Evolutionary conservation across 192 early-diverging fungal species (phyloP), one percentile per base, ranked within the genome.

Genomic region (Linnemannia exigua): DNA sequence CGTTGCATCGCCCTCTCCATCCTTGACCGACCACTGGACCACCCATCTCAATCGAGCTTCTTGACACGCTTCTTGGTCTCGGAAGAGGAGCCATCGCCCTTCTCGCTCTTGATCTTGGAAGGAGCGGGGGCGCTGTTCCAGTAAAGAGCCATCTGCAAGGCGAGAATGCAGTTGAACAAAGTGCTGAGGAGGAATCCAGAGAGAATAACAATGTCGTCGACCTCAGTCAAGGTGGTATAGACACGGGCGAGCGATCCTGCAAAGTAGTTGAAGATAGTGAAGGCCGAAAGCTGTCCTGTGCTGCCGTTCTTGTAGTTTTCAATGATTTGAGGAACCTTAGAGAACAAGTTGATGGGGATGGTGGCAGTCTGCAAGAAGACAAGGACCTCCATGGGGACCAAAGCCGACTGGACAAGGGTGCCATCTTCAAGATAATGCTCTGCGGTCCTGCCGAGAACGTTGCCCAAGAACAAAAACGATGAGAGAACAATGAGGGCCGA

Each of bases 221-320:
- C 91, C 88, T 99, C 98, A 44, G 95, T 94, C 82, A 98, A 76
- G 17, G 98, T 99, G 14, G 98, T 99, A 81, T 95, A 97, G 3
- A 99, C 91, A 72, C 98, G 92, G 6, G 98, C 98, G 1, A 93
- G 89, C 8, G 93, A 92, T 46, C 98, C 98, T 31, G 95, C 88
- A 84, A 96, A 96, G 79, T 97, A 97, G 84, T 97, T 95, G 81
- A 96, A 92, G 20, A 96, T 92, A 0, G 98, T 95, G 87, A 99
- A 95, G 14, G 94, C 94, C 38, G 97, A 97, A 16, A 99, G 88
- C 84, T 97, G 96, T 25, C 98, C 98, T 19, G 98, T 98, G 69
- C 92, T 94, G 37, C 92, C 89, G 87, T 96, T 96, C 69, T 89
- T 90, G 79, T 93, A 95, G 89, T 97, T 99, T 71, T 92, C 90